A percentile compares a stretch with the other conserved stretches of the same genome.
These are phyloP conservation scores for Pichia sp. DNA, from an alignment of 1,139 yeast species.

Conservation along the genomic window DNA sequence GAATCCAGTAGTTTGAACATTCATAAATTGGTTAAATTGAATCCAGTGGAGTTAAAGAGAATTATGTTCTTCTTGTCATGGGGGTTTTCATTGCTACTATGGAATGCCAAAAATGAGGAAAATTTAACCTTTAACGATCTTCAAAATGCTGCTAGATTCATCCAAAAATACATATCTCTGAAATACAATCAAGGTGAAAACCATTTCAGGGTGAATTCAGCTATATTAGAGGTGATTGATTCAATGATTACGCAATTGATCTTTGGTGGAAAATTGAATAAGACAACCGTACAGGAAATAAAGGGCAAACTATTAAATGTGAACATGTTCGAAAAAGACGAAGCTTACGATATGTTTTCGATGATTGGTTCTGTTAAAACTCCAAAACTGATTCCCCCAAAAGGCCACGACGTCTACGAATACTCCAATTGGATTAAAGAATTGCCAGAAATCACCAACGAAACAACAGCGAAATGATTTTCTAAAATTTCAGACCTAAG, in stretches of 20 bases:
- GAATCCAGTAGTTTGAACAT: conserved; percentile 32
- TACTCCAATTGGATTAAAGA: conserved; percentile 38
- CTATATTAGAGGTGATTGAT: conserved; percentile 40
- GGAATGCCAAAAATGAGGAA: conserved; percentile 62
- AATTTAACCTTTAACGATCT: conserved; percentile 67
- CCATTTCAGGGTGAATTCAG: conserved; percentile 43
- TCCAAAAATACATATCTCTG: conserved; percentile 32
- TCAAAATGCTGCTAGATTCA: conserved; percentile 37
- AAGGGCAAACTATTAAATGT: conserved; percentile 27
- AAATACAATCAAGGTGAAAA: not conserved
- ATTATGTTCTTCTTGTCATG: conserved; percentile 53
- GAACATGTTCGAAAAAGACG: conserved; percentile 28
- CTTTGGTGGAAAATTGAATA: conserved; percentile 65
- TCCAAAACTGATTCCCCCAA: conserved; percentile 32
- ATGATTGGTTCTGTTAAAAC: not conserved
- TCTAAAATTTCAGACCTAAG: too few relatives aligned
- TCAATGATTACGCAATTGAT: conserved; percentile 20
- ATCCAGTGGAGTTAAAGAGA: conserved; percentile 39
- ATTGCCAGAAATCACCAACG: conserved; percentile 18
- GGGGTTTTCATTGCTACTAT: conserved; percentile 58
- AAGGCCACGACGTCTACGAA: conserved; percentile 27
- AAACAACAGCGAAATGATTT: too few relatives aligned
- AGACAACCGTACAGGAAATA: not conserved
- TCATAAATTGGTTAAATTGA: conserved; percentile 13
- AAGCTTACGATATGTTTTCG: conserved; percentile 27